phyloP scores from a whole-genome alignment of 148 eudicot species.

The Fagopyrum tataricum region DNA sequence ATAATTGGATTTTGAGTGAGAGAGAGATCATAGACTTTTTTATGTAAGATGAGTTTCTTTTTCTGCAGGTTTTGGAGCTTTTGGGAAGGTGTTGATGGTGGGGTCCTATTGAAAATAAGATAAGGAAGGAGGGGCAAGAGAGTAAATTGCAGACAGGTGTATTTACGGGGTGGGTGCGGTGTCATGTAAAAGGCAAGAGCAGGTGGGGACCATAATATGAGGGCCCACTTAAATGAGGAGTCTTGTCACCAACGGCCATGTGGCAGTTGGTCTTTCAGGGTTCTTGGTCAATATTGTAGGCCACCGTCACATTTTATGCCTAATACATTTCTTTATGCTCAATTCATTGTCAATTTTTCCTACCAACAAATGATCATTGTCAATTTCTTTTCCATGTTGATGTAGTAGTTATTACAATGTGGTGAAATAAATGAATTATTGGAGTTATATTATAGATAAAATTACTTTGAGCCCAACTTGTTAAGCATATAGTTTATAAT shows the following conservation, averaged over 20 bases:
- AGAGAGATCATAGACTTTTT: background rate
- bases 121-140: background rate
- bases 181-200: background rate
- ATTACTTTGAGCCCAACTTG: too few species aligned
- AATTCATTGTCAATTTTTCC: too few species aligned
- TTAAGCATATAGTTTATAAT: too few species aligned
- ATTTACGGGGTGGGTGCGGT: conserved; percentile 1
- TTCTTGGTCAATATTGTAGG: background rate
- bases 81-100: background rate
- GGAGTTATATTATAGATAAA: too few species aligned
- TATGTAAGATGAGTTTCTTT: background rate
- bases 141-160: background rate
- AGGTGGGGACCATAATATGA: background rate
- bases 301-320: background rate
- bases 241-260: conserved; percentile 9
- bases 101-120: background rate
- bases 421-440: too few species aligned
- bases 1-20: background rate
- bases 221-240: background rate
- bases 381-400: too few species aligned
- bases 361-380: too few species aligned
- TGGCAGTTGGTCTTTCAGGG: background rate
- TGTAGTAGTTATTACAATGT: too few species aligned
- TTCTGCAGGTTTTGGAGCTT: background rate
- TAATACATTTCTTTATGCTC: too few species aligned